Base-by-base conservation (phyloP, 495 filamentous ascomycete genomes). In the Sabuloglossum arenarium region DNA sequence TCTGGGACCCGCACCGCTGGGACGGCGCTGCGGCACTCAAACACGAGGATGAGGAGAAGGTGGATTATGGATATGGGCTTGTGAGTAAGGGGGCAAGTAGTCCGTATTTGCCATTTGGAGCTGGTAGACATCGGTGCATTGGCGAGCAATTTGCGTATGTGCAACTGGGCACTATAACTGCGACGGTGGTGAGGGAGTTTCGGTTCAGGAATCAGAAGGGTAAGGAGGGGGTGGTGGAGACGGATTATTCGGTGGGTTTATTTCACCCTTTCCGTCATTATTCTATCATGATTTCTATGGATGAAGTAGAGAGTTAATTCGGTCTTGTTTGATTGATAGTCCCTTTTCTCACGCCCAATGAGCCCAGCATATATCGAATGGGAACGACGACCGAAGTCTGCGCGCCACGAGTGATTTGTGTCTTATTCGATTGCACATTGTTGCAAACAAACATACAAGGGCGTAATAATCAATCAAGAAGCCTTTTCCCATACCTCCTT, bases 91-190 rank as follows among this genome's bases (percentile, higher is more conserved):
- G 91, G 23, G 79, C 87, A 5, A 71, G 70, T 28, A 88, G 82
- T 50, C 89, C 91, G 1, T 98, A 96, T 69, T 74, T 98, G 19
- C 91, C 91, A 0, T 98, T 98, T 64, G 91, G 91, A 1, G 91
- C 88, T 0, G 91, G 91, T 5, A 73, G 91, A 54, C 91, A 98
- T 69, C 71, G 91, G 10, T 98, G 91, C 67, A 96, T 98, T 63
- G 91, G 91, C 49, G 91, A 96, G 71, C 88, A 95, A 63, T 98
- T 96, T 65, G 91, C 91, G 56, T 94, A 93, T 65, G 74, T 95
- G 59, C 90, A 98, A 68, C 72, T 98, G 47, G 79, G 79, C 57
- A 86, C 85, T 11, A 94, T 98, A 61, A 70, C 83, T 51, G 85
- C 83, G n/a, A 82, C 78, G 30, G 71, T 89, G 51, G 82, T 94